Evolutionary conservation across 2,329 filamentous ascomycete genomes (phyloP).

Genomic region (Aspergillus neoniger): DNA sequence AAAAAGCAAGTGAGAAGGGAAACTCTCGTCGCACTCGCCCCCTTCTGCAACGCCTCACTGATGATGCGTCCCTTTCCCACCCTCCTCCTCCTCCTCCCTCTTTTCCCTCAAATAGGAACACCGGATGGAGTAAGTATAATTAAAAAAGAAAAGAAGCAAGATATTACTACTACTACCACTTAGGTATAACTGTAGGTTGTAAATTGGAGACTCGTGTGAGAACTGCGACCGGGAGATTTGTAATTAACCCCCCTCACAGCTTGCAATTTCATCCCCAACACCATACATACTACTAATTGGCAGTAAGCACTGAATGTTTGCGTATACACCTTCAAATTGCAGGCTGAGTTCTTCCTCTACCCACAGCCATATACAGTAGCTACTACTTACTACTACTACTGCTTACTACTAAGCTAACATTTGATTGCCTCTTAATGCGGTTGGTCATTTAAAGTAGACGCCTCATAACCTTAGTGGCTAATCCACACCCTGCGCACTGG

Average conservation of each 20-base stretch:
- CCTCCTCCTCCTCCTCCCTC: too few relatives aligned
- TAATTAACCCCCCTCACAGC: neutral
- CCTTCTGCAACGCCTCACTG: slow-evolving; percentile 4
- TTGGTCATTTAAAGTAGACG: slow-evolving; percentile 9
- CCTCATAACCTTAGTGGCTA: slow-evolving; percentile 10
- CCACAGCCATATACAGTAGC: too few relatives aligned
- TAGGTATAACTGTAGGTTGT: too few relatives aligned
- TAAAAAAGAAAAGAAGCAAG: neutral
- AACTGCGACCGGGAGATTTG: neutral
- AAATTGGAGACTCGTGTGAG: too few relatives aligned
- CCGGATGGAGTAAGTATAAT: neutral
- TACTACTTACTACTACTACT: too few relatives aligned
- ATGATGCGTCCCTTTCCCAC: slow-evolving; percentile 5
- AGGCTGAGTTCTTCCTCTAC: too few relatives aligned
- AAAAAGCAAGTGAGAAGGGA: neutral
- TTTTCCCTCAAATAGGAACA: too few relatives aligned
- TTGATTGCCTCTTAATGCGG: neutral
- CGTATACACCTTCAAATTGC: too few relatives aligned
- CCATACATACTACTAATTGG: neutral
- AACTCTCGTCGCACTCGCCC: neutral
- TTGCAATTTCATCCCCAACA: neutral
- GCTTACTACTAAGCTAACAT: too few relatives aligned
- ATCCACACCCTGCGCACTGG: neutral
- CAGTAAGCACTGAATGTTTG: too few relatives aligned
- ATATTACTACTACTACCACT: neutral